Evolutionary conservation across 2,329 filamentous ascomycete species (phyloP).

Genomic region (Rutstroemia sp.): DNA sequence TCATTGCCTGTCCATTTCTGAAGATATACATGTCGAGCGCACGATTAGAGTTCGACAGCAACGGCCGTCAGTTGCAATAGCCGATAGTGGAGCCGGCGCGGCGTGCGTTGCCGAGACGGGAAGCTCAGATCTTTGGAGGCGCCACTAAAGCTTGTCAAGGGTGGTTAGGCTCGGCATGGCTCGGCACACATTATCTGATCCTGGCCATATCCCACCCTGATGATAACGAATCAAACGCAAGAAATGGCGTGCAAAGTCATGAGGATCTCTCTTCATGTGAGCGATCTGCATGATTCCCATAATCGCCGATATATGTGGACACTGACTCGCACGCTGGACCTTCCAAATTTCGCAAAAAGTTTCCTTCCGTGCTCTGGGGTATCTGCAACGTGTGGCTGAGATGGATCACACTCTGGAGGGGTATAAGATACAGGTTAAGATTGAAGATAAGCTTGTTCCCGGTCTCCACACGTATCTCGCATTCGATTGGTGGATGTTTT

Average conservation of each 20-base stretch:
- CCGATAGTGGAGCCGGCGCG: conserved; percentile 3
- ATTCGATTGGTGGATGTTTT: conserved; percentile 4
- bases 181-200: not conserved
- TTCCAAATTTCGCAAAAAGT: not conserved
- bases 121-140: not conserved
- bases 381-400: not conserved
- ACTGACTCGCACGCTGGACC: not conserved
- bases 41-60: not conserved
- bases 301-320: not conserved
- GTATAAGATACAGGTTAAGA: not conserved
- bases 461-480: not conserved
- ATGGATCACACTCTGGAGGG: not conserved
- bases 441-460: conserved; percentile 6
- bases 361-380: not conserved
- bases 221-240: no score
- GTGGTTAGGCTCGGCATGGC: not conserved
- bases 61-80: not conserved
- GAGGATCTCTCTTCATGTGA: not conserved
- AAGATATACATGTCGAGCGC: not conserved
- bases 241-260: not conserved
- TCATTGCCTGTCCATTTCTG: not conserved
- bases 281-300: not conserved
- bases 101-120: conserved; percentile 5
- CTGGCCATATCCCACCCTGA: not conserved
- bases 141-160: not conserved